These are phyloP conservation scores for Breviolum minutum DNA, from an alignment of 73 alveolate species.

Conservation along the genomic window DNA sequence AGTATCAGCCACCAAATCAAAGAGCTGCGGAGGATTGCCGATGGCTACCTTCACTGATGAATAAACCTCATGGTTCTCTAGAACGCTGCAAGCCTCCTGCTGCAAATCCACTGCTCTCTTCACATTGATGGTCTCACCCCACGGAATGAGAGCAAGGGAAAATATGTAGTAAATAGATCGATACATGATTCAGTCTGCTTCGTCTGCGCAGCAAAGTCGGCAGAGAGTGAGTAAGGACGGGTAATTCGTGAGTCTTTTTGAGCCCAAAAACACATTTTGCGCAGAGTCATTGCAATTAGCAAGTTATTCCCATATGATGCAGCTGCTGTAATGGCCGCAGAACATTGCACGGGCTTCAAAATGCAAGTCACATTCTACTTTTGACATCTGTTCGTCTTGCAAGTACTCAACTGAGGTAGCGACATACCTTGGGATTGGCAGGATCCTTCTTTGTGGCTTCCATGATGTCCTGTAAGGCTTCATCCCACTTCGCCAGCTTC, in stretches of 20 bases:
- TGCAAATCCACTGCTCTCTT: neutral
- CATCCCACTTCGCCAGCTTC: conserved; percentile 64
- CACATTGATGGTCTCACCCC: neutral
- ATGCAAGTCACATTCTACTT: neutral
- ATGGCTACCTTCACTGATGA: neutral
- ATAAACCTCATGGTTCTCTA: conserved; percentile 28
- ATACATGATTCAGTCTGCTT: conserved; percentile 2
- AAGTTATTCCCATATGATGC: no score
- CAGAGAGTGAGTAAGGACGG: neutral
- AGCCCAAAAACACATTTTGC: neutral
- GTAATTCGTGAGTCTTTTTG: conserved; percentile 31
- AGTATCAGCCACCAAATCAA: conserved; percentile 47
- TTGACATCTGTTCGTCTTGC: neutral
- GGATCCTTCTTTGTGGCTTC: conserved; percentile 79
- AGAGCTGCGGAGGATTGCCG: conserved; percentile 36
- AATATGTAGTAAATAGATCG: neutral
- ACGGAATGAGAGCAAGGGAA: neutral
- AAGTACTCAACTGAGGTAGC: neutral
- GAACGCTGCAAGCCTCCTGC: neutral
- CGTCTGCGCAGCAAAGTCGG: conserved; percentile 16
- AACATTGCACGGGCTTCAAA: no score
- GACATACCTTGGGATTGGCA: conserved; percentile 34
- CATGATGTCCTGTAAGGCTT: conserved; percentile 73
- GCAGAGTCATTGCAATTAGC: neutral
- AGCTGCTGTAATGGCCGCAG: no score